These are phyloP conservation scores for Saccharomyces hybrid DNA, from an alignment of 1,139 yeast species.

Conservation along the genomic window DNA sequence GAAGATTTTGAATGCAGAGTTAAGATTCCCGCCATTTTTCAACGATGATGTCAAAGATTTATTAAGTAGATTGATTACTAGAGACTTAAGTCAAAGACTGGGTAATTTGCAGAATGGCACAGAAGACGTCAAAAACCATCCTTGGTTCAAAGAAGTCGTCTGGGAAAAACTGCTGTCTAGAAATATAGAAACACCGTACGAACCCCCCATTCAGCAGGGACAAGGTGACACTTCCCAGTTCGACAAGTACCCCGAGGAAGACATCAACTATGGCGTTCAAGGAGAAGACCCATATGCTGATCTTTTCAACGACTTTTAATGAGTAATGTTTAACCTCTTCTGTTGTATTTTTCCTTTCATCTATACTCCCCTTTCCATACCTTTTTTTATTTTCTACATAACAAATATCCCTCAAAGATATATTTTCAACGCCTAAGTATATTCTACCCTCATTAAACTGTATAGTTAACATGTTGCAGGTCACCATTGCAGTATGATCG, in stretches of 20 bases:
- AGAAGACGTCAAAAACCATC: slow-evolving; percentile 47
- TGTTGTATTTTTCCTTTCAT: background rate
- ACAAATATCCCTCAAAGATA: background rate
- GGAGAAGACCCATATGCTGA: slow-evolving; percentile 74
- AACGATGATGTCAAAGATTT: slow-evolving; percentile 82
- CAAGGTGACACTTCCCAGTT: slow-evolving; percentile 92
- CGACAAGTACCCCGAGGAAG: slow-evolving; percentile 90
- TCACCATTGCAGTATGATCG: background rate
- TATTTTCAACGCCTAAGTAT: background rate
- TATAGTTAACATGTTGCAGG: background rate
- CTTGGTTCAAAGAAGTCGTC: too few relatives aligned
- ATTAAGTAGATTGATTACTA: slow-evolving; percentile 68
- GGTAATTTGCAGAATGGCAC: slow-evolving; percentile 89
- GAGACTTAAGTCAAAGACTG: slow-evolving; percentile 76
- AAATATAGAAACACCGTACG: slow-evolving; percentile 94
- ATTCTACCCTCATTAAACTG: background rate
- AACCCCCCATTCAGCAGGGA: slow-evolving; percentile 91
- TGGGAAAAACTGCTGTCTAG: slow-evolving; percentile 81
- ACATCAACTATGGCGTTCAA: slow-evolving; percentile 68
- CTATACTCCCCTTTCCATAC: background rate
- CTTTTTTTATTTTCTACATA: background rate
- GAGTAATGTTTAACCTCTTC: background rate
- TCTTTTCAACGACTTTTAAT: slow-evolving; percentile 66
- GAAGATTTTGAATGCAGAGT: too few relatives aligned
- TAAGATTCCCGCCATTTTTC: slow-evolving; percentile 41